Evolutionary conservation across 2,329 filamentous ascomycete genomes (phyloP).

Genomic region (Periconia macrospinosa): DNA sequence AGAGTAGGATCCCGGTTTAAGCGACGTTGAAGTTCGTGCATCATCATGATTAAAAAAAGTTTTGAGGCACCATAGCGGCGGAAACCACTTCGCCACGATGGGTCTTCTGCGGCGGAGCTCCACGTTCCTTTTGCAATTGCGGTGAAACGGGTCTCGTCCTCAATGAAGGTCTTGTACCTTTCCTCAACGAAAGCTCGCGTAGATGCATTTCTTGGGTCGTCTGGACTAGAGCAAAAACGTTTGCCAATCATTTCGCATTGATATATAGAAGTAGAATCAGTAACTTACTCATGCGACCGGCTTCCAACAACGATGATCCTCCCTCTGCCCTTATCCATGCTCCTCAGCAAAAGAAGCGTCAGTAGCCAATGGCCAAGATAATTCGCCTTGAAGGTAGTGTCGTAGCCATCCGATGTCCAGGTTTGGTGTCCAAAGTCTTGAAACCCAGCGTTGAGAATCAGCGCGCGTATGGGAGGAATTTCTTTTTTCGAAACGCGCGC

Average conservation of each 20-base stretch:
- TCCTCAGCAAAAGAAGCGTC: neutral
- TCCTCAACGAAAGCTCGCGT: too few species aligned
- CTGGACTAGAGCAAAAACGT: too few species aligned
- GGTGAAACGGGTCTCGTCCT: too few species aligned
- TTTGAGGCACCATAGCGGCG: conserved; percentile 3
- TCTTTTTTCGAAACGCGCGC: too few species aligned
- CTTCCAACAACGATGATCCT: too few species aligned
- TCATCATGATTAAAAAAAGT: conserved; percentile 3
- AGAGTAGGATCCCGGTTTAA: neutral
- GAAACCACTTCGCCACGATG: neutral
- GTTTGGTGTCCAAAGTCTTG: neutral
- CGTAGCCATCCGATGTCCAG: neutral
- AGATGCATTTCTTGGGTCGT: too few species aligned
- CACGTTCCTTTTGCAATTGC: neutral
- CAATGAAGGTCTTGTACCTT: too few species aligned
- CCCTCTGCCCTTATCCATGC: neutral
- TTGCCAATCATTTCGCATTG: too few species aligned
- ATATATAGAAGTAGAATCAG: neutral
- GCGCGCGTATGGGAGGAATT: too few species aligned
- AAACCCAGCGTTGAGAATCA: too few species aligned
- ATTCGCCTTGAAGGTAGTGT: neutral
- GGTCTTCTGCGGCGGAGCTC: neutral
- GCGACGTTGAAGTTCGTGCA: conserved; percentile 1
- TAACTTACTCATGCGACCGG: too few species aligned
- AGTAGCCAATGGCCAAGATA: conserved; percentile 2